phyloP scores from a whole-genome alignment of 345 rosid species.

The Linum usitatissimum region DNA sequence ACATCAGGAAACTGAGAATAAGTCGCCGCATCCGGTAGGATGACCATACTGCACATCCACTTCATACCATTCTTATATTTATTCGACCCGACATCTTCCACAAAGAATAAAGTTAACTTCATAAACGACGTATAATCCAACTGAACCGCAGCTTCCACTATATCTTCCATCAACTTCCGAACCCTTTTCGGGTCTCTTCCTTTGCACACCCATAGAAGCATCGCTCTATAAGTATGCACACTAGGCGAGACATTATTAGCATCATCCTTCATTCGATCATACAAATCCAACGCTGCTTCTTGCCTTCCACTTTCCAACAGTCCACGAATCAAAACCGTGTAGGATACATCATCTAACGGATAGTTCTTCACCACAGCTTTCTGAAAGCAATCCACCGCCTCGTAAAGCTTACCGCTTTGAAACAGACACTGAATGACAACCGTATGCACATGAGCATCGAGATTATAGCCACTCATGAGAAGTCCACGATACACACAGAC shows the following conservation, averaged over 20 bases:
- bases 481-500: constrained; percentile 41
- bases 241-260: constrained; percentile 37
- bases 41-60: constrained; percentile 27
- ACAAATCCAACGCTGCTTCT: constrained; percentile 39
- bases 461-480: constrained; percentile 12
- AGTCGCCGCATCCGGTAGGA: constrained; percentile 15
- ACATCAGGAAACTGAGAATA: neutral
- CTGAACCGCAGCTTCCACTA: constrained; percentile 34
- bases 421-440: constrained; percentile 39
- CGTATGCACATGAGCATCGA: constrained; percentile 68
- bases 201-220: constrained; percentile 40
- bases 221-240: constrained; percentile 24
- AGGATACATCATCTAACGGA: constrained; percentile 51
- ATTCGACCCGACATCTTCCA: too few relatives aligned
- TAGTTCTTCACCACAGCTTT: constrained; percentile 30
- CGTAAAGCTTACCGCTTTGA: constrained; percentile 30
- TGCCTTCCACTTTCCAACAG: constrained; percentile 42
- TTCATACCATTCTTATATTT: constrained; percentile 24
- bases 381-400: constrained; percentile 39
- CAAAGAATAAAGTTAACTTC: constrained; percentile 21
- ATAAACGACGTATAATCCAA: constrained; percentile 24
- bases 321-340: constrained; percentile 50
- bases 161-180: constrained; percentile 33
- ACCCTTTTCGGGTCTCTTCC: constrained; percentile 39
- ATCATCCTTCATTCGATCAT: constrained; percentile 44